These are phyloP conservation scores for Lyophyllum shimeji DNA, from an alignment of 768 basidiomycete species.

Conservation along the genomic window DNA sequence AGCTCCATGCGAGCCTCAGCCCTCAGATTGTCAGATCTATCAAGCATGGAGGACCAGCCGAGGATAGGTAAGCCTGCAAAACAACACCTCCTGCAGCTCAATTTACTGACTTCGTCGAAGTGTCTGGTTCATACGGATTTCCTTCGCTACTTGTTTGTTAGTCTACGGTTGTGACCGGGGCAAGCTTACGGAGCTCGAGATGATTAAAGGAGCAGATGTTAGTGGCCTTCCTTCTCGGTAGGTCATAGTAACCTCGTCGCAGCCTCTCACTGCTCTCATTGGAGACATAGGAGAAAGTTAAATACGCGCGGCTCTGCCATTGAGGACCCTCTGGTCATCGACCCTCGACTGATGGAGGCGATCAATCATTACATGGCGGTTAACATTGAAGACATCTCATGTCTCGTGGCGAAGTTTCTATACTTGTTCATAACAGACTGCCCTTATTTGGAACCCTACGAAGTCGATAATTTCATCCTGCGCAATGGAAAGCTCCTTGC, in stretches of 20 bases:
- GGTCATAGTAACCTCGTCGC: conserved; percentile 17
- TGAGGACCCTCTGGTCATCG: conserved; percentile 61
- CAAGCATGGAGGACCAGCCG: conserved; percentile 23
- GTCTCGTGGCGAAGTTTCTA: conserved; percentile 61
- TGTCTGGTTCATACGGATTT: conserved; percentile 58
- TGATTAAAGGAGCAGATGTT: conserved; percentile 51
- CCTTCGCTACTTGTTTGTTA: conserved; percentile 58
- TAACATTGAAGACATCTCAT: conserved; percentile 47
- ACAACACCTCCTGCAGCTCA: neutral
- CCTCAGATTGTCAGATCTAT: conserved; percentile 38
- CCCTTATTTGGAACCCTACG: conserved; percentile 60
- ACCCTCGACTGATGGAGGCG: conserved; percentile 53
- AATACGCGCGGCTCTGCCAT: conserved; percentile 38
- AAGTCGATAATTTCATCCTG: conserved; percentile 72
- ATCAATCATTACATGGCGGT: conserved; percentile 51
- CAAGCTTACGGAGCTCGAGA: conserved; percentile 39
- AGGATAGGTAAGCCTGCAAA: conserved; percentile 34
- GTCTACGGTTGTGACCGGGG: conserved; percentile 66
- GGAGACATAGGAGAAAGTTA: conserved; percentile 44
- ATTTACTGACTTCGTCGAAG: neutral
- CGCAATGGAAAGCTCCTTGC: conserved; percentile 59
- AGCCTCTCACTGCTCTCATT: neutral
- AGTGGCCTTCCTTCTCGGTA: conserved; percentile 57
- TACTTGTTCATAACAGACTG: conserved; percentile 59
- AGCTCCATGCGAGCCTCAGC: conserved; percentile 45